These are phyloP conservation scores for Xylaria acuta DNA, from an alignment of 495 filamentous ascomycete species.

Conservation along the genomic window DNA sequence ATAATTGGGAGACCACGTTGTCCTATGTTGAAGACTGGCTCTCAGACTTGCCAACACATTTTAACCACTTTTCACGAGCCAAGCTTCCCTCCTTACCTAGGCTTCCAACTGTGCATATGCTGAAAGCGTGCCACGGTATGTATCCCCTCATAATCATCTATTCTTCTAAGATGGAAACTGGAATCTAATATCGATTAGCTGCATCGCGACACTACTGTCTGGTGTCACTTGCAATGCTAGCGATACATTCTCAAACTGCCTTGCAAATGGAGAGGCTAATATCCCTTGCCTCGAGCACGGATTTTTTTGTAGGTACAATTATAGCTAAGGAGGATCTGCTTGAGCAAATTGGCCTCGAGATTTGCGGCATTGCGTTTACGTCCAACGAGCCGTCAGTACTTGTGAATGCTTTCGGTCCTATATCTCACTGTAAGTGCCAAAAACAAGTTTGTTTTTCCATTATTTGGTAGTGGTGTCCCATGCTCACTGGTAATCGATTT, in stretches of 20 bases:
- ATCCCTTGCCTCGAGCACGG: slow-evolving; percentile 27
- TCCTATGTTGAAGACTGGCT: slow-evolving; percentile 33
- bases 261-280: background rate
- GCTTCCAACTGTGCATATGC: slow-evolving; percentile 33
- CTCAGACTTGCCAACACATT: slow-evolving; percentile 34
- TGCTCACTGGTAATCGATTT: background rate
- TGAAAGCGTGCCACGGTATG: slow-evolving; percentile 43
- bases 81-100: slow-evolving; percentile 23
- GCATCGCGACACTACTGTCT: slow-evolving; percentile 43
- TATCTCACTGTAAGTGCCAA: slow-evolving; percentile 44
- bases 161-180: background rate
- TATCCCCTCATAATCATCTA: background rate
- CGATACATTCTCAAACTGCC: slow-evolving; percentile 25
- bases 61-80: slow-evolving; percentile 21
- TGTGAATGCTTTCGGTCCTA: slow-evolving; percentile 49
- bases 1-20: slow-evolving; percentile 26
- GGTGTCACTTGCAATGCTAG: slow-evolving; percentile 37
- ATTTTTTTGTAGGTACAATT: background rate
- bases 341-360: slow-evolving; percentile 36
- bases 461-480: background rate
- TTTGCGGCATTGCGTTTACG: slow-evolving; percentile 46
- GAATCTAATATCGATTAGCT: slow-evolving; percentile 24
- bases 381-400: slow-evolving; percentile 43
- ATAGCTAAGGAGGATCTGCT: slow-evolving; percentile 28
- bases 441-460: background rate